Evolutionary conservation across 805 yeast species (phyloP), one percentile per base, ranked within the genome.

Genomic region (Pichia scutulata): DNA sequence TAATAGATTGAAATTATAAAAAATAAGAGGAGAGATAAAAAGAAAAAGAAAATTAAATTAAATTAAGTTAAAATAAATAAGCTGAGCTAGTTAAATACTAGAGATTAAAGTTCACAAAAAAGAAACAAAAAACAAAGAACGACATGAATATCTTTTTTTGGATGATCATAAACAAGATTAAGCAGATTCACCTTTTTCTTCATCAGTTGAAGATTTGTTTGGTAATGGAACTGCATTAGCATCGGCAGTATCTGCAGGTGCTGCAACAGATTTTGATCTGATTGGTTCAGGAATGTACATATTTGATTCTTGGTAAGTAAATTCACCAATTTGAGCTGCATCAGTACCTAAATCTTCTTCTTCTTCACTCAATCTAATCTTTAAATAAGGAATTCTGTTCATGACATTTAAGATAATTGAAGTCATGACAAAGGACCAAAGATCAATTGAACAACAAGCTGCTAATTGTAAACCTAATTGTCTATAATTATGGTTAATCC

Each of bases 381-480:
- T 81, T 65, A 90, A 76, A 73, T 82, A 80, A 56, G 97, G 97
- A 55, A 89, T 73, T 61, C 72, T 75, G 76, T 89, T 85, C 80
- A 86, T 78, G 41, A 70, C 65, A 33, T 80, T 69, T 58, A 89
- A 73, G 42, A 92, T 70, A 51, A 86, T 72, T 6, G 85, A 76
- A 26, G 96, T 86, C 50, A 87, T 80, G 7, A 69, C 75, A 60
- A 86, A 83, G 4, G 95, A 76, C 87, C 95, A 92, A 14, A 77
- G 73, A 48, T 83, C 83, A 52, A 82, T 80, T 13, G 95, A 76
- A 52, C 74, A 68, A 55, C 82, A 74, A 43, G 86, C 95, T 24
- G 96, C 92, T 57, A 89, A 71, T 74, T 92, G 97, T 70, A 84
- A 84, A 58, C 95, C 93, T 57, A 89, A 78, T 72, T 89, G 97